phyloP scores from a whole-genome alignment of 257 asterid genomes.

The Nicotiana sylvestris region DNA sequence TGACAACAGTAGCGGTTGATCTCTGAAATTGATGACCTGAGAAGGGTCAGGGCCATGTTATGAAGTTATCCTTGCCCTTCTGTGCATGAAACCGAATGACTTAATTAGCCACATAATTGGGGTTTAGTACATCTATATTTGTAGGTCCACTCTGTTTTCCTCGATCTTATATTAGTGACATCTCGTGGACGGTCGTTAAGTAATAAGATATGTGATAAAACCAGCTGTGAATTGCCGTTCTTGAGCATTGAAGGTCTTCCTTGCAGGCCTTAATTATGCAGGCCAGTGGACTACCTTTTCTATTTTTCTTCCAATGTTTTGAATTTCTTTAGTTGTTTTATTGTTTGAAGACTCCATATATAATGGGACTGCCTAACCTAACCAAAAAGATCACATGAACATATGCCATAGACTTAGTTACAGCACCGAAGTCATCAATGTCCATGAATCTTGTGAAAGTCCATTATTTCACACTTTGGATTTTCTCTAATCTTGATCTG shows the following conservation, averaged over 20 bases:
- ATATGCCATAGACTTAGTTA: background rate
- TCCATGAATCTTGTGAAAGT: conserved; percentile 10
- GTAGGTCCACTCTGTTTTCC: background rate
- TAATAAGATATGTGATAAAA: background rate
- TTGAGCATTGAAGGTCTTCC: conserved; percentile 5
- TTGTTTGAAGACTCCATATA: background rate
- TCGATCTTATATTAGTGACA: too few species aligned
- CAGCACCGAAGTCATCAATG: conserved; percentile 12
- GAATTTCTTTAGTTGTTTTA: background rate
- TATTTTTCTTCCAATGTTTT: background rate
- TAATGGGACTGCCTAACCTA: background rate
- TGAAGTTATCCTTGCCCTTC: background rate
- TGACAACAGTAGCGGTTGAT: background rate
- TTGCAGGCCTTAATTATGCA: background rate
- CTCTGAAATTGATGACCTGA: background rate
- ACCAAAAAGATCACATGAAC: conserved; percentile 10
- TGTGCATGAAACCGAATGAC: background rate
- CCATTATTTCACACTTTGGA: conserved; percentile 4
- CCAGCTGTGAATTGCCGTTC: background rate
- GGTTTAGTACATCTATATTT: background rate
- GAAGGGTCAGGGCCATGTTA: background rate
- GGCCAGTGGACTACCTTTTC: background rate
- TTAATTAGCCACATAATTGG: background rate
- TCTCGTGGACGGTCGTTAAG: too few species aligned
- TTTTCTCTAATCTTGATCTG: background rate